Evolutionary conservation across 225 moss, liverwort and hornwort genomes (phyloP).

Genomic region (Climacium dendroides): DNA sequence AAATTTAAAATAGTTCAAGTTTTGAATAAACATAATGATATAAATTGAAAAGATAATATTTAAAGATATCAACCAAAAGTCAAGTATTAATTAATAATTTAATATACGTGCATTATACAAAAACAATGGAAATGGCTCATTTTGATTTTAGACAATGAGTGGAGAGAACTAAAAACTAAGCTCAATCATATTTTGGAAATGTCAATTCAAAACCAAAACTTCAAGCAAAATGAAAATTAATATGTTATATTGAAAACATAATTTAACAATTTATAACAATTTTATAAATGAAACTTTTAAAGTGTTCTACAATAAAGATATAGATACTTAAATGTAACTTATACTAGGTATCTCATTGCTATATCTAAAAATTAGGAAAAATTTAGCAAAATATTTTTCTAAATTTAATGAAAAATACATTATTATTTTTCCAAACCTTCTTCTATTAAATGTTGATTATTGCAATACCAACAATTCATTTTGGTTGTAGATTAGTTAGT

Average conservation of each 20-base stretch:
- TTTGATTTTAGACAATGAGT: neutral
- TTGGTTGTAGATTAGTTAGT: neutral
- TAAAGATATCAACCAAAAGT: neutral
- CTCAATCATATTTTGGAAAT: neutral
- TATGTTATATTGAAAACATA: neutral
- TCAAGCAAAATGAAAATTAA: neutral
- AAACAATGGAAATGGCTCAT: neutral
- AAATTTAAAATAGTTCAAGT: neutral
- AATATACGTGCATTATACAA: neutral
- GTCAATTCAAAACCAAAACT: neutral
- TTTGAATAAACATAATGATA: neutral
- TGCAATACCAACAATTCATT: neutral
- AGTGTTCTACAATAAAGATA: too few species aligned
- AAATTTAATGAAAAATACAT: neutral
- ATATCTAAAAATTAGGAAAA: neutral
- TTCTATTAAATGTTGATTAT: neutral
- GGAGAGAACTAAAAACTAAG: neutral
- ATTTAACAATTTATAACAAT: too few species aligned
- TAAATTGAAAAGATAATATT: too few species aligned
- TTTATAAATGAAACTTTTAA: too few species aligned
- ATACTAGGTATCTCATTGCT: neutral
- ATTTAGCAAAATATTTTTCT: neutral
- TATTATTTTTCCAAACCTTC: neutral
- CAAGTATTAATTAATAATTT: neutral
- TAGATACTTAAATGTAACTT: neutral